Evolutionary conservation across 192 early-diverging fungal genomes (phyloP), one percentile per base, ranked within the genome.

Genomic region (Obelidium mucronatum): DNA sequence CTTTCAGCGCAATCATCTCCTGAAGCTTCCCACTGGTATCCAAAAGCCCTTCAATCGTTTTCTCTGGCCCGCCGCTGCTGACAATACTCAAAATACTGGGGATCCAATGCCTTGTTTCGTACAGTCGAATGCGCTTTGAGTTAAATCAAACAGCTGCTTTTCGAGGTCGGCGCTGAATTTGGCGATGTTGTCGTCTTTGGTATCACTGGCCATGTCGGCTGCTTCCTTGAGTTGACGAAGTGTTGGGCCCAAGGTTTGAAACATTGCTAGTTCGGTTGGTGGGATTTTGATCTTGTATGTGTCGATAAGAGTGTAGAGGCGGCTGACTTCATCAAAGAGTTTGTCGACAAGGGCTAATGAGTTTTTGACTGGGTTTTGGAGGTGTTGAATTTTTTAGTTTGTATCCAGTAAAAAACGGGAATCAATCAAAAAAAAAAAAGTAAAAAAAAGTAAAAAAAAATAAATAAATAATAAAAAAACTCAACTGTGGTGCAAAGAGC

Each of bases 261-360:
- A 89, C 67, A 89, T 76, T 44, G 88, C 88, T 2, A 88, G 78
- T 60, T 89, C 88, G 11, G 88, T 89, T 26, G 88, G 86, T 42
- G 84, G 83, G 35, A 88, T 88, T 26, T 75, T 72, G 67, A 89
- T 81, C 54, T 85, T 86, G 69, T 85, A 80, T 5, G 56, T 78
- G 22, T 89, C 88, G 67, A 88, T 74, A 2, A 88, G 76, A 22
- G 58, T 65, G 68, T 88, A 88, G 1, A 89, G 67, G 6, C 80
- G 78, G 19, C 81, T 79, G 19, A 87, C 86, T 76, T 89, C 88
- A 24, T 81, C 75, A 63, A 85, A 82, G 30, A 86, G 77, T 35
- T 77, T 75, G 28, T 89, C 86, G 13, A 85, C 83, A 3, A 84
- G 48, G 15, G 55, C 54, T 64, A 87, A 65, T 3, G 81, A 84